Base-by-base conservation (phyloP, 768 basidiomycete species). In the Phylloporus scabripes region DNA sequence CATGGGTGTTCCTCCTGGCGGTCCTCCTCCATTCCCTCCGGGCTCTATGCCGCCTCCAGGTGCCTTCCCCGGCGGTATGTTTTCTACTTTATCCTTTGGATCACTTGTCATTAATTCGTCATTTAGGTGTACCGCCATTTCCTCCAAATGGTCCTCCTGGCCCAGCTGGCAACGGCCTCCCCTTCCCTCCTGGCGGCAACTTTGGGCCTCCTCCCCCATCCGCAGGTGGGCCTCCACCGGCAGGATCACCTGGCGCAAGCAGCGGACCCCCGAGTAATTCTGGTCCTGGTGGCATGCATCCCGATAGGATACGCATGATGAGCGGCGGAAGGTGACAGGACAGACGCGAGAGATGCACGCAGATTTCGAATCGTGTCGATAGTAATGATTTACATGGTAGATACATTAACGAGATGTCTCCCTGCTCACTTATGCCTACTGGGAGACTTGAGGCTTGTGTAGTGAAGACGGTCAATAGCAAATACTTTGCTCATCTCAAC, bases 291-390 rank as follows among this genome's bases (percentile, higher is more conserved):
- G 77, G 75, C n/a, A 90, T 92, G 55, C 89, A 92, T 64, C 89
- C 89, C 9, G 89, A 92, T 67, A 78, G 89, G 50, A 58, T 87
- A 66, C 76, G 87, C 50, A 90, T 92, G 88, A 81, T 92, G 83
- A 76, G 66, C 29, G 39, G 51, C 44, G 57, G 67, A 36, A 54
- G 63, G 39, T 60, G 45, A 58, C 28, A 31, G 1, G 28, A 28
- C 15, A 26, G 9, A 9, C 4, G 10, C 17, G 10, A 39, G 3
- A 18, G 5, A 39, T 8, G 28, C 14, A 21, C n/a, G 3, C 32
- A 15, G 5, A 33, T 24, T 39, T n/a, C 40, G 18, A 45, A 23
- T 44, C 4, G 17, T 41, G 21, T 45, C 15, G 29, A 21, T 26
- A 8, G 20, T 43, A 12, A 42, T 12, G 32, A 45, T 42, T 5